Percentiles rank a stretch among this genome's conserved stretches.
Conservation (phyloP, 495 filamentous ascomycete species). For the Paragyromitra xinjiangensis region DNA sequence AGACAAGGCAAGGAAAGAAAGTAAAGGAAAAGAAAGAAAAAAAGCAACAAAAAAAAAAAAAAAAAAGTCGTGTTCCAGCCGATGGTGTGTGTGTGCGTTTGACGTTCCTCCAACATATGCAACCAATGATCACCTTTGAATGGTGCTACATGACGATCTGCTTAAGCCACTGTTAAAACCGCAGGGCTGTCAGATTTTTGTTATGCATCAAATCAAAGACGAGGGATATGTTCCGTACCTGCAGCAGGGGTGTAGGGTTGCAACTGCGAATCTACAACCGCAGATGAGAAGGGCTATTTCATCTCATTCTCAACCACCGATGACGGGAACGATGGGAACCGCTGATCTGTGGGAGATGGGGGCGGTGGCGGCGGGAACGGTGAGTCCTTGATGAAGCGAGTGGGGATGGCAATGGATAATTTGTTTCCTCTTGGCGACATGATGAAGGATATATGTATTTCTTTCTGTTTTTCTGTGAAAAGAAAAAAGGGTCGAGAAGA, state of each 20-base stretch:
- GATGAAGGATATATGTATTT: conserved; percentile 27
- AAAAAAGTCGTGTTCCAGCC: conserved; percentile 9
- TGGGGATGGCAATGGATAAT: conserved; percentile 34
- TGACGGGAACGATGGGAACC: conserved; percentile 23
- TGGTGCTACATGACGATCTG: conserved; percentile 39
- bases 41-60: conserved; percentile 38
- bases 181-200: conserved; percentile 49
- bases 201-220: conserved; percentile 42
- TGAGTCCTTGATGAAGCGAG: conserved; percentile 43
- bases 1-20: background rate
- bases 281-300: conserved; percentile 38
- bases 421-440: conserved; percentile 44
- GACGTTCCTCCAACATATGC: background rate
- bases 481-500: background rate
- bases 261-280: conserved; percentile 36
- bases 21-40: background rate
- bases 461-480: background rate
- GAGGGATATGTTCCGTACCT: conserved; percentile 48
- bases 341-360: conserved; percentile 50
- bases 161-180: conserved; percentile 41
- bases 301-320: conserved; percentile 43
- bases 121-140: conserved; percentile 24
- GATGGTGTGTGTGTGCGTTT: conserved; percentile 37
- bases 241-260: conserved; percentile 36
- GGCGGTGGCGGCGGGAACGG: conserved; percentile 50